Conservation (phyloP, 2,329 filamentous ascomycete species). For the Davidsoniella virescens region DNA sequence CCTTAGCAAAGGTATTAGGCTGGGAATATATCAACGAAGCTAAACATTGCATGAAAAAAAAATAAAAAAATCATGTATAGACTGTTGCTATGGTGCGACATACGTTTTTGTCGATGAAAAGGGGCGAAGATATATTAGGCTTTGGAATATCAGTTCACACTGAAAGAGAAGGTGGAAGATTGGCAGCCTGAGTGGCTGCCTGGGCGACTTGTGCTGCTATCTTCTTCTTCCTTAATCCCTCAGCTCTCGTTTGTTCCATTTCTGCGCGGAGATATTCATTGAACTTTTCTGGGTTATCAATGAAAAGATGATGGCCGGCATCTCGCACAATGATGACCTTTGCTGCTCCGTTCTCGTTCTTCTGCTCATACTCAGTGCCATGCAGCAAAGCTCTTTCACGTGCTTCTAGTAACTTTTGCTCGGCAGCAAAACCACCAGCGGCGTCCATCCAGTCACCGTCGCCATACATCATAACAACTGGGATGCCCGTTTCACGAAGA, state of each 20-base stretch:
- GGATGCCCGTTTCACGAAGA: conserved; percentile 47
- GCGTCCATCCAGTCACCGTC: conserved; percentile 99
- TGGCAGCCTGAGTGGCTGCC: background rate
- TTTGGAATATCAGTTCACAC: conserved; percentile 4
- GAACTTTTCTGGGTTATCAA: conserved; percentile 43
- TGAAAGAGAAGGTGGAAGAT: conserved; percentile 7
- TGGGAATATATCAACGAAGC: too few species aligned
- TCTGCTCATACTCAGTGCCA: conserved; percentile 51
- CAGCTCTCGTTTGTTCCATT: conserved; percentile 31
- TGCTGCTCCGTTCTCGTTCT: conserved; percentile 59
- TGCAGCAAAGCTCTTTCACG: conserved; percentile 41
- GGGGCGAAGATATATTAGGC: too few species aligned
- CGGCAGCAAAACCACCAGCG: conserved; percentile 62
- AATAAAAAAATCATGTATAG: too few species aligned
- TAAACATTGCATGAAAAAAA: too few species aligned
- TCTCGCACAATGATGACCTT: conserved; percentile 63
- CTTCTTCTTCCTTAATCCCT: conserved; percentile 14
- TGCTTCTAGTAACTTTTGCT: conserved; percentile 60
- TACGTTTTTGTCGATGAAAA: too few species aligned
- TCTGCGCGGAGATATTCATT: conserved; percentile 37
- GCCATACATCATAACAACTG: conserved; percentile 88
- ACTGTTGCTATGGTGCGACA: too few species aligned
- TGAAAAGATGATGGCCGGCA: conserved; percentile 42
- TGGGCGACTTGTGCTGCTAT: too few species aligned
- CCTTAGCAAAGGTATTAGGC: too few species aligned